Evolutionary conservation across 768 basidiomycete genomes (phyloP).

Genomic region (Boletus huronensis): DNA sequence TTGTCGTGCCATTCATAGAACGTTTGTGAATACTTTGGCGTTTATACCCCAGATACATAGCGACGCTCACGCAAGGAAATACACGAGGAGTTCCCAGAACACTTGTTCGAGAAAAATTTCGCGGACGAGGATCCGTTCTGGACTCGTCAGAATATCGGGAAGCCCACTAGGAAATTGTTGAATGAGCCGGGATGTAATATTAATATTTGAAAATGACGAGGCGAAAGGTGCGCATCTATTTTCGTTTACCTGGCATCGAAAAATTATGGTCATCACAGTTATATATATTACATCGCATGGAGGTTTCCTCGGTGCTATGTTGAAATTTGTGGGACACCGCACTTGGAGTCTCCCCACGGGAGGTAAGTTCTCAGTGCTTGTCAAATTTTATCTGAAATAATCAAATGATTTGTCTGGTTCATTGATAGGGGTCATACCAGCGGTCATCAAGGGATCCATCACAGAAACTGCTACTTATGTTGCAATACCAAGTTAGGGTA

Average conservation of each 20-base stretch:
- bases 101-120: constrained; percentile 50
- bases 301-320: constrained; percentile 53
- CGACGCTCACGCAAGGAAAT: constrained; percentile 43
- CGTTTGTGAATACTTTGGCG: constrained; percentile 54
- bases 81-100: constrained; percentile 38
- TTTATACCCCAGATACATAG: constrained; percentile 67
- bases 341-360: constrained; percentile 50
- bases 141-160: constrained; percentile 17
- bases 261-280: constrained; percentile 32
- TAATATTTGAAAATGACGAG: constrained; percentile 42
- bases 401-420: background rate
- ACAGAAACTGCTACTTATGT: background rate
- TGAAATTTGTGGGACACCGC: constrained; percentile 41
- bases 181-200: no score
- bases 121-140: constrained; percentile 60
- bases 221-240: constrained; percentile 41
- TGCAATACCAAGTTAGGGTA: background rate
- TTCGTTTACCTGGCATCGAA: background rate
- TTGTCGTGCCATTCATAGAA: constrained; percentile 37
- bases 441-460: constrained; percentile 5
- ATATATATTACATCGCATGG: constrained; percentile 61
- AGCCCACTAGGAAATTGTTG: constrained; percentile 22
- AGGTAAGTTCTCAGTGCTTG: constrained; percentile 38
- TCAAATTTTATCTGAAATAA: background rate
- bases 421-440: constrained; percentile 8